Evolutionary conservation across 2,329 filamentous ascomycete species (phyloP), one percentile per base, ranked within the genome.

Genomic region (Hypomyces rosellus): DNA sequence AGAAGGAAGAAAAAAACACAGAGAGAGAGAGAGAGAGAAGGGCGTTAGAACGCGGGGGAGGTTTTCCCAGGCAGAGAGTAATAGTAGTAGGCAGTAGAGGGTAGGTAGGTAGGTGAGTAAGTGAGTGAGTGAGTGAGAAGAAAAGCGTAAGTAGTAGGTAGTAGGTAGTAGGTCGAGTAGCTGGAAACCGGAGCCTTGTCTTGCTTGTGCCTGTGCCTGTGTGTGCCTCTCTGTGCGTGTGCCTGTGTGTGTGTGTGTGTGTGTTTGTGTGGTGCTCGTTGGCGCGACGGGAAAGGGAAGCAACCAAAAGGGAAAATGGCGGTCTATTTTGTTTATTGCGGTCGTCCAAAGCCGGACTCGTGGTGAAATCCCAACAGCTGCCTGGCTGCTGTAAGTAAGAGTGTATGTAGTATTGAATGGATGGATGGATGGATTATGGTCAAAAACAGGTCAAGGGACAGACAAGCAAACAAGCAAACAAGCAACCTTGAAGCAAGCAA

Each of bases 321-420:
- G 50, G 50, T 52, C 50, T 52, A 52, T 52, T 52, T 33, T 41
- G 34, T 39, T 40, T 40, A 46, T 44, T 47, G 42, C 30, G 37
- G 38, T 33, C 47, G 22, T 44, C 20, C 18, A 49, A 49, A 34
- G 40, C 25, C 36, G 45, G 37, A 48, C 25, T 42, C 25, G 25
- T 30, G 25, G 49, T 44, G 39, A 51, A 45, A 48, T 51, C 45
- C 45, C 49, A 51, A 48, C 49, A 51, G 49, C 49, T 51, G 49
- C 49, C 49, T 51, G 49, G 49, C 49, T 30, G 25, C 25, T 30
- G 25, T 30, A 30, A 30, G 25, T 30, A 30, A 30, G 25, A 11
- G 25, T 30, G 25, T 30, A 30, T 30, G 25, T 30, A 30, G 25
- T 30, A 30, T 8, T 30, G 25, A 11, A 30, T 30, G 25, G 25